Evolutionary conservation across 345 rosid genomes (phyloP), one percentile per base, ranked within the genome.

Genomic region (Reutealis trisperma): DNA sequence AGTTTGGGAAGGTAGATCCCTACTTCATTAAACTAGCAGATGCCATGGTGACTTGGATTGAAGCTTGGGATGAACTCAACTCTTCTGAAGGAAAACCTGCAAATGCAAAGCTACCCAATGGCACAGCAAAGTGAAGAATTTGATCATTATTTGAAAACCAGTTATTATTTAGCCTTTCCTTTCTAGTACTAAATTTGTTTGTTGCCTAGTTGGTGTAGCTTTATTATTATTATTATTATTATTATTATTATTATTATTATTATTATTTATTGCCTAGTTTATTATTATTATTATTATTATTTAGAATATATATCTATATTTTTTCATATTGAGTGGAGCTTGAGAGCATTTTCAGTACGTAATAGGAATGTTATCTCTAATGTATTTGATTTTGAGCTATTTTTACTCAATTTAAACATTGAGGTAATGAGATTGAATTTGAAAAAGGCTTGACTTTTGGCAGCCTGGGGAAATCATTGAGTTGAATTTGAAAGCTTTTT

Each of bases 11-110:
- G 47, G 55, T 78, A 19, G 89, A 88, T 75, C 85, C 89, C 44
- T 86, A 88, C 83, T 85, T 88, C 67, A 54, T 41, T 32, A 88
- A 83, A 80, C 77, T 88, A 37, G 83, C 84, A 4, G 91, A 85
- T 70, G 88, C 83, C 57, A 88, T 88, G 91, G 84, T 86, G 64
- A 88, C 86, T 13, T 88, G 88, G 91, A 83, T 81, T 67, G 86
- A 86, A 71, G 87, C 89, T 55, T 88, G 91, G 91, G 86, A 86
- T 51, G 89, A 86, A 51, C 84, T 86, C 41, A 88, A 83, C 78
- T 27, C 80, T 18, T 24, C 77, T 5, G 60, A 54, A 27, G 71
- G 2, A 51, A 77, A 74, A 70, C 32, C 81, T 25, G 76, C 16
- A 25, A 15, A 8, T 10, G 78, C 71, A 47, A 78, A 37, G 10